Conservation (phyloP, 768 basidiomycete genomes). For the Agrocybe praecox region DNA sequence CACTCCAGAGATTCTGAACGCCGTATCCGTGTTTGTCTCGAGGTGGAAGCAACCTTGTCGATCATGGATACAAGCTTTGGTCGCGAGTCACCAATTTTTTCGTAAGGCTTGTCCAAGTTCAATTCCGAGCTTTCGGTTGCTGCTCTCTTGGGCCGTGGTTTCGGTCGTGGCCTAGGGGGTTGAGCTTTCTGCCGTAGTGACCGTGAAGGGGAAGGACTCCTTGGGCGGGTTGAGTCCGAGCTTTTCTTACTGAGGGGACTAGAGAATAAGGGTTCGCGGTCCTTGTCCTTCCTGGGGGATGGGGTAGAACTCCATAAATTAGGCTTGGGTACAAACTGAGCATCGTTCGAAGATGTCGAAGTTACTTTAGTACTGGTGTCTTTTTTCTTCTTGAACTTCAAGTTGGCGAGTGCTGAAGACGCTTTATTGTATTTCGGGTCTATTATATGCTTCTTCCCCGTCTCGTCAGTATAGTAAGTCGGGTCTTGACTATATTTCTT, state of each 20-base stretch:
- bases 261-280: background rate
- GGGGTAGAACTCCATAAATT: background rate
- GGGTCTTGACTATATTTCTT: background rate
- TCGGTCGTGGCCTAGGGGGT: background rate
- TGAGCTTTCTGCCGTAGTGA: background rate
- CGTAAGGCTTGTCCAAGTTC: background rate
- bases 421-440: constrained; percentile 8
- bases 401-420: background rate
- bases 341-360: background rate
- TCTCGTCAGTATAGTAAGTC: constrained; percentile 3
- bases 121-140: background rate
- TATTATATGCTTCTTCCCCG: constrained; percentile 14
- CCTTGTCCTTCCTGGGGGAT: background rate
- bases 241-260: constrained; percentile 13
- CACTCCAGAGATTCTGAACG: constrained; percentile 5
- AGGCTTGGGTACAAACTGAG: background rate
- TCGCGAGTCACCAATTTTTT: too few species aligned
- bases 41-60: background rate
- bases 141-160: background rate
- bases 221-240: constrained; percentile 11
- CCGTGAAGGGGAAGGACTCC: background rate
- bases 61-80: background rate
- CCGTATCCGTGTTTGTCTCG: background rate
- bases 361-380: background rate
- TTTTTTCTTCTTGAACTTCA: constrained; percentile 40